These are phyloP conservation scores for Cryptosporidium sp. DNA, from an alignment of 169 alveolate genomes.

Conservation along the genomic window DNA sequence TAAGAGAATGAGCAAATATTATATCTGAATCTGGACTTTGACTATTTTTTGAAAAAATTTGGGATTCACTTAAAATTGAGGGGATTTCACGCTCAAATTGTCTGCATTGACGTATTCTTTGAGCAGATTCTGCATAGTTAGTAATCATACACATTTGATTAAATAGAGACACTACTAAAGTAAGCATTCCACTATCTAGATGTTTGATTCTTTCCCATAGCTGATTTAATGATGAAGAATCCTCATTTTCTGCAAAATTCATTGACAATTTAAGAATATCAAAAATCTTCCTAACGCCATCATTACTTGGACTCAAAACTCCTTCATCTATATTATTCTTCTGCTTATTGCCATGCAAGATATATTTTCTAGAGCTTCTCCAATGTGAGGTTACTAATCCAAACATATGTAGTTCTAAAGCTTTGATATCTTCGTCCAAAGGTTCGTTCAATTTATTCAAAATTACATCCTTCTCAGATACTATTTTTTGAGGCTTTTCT, in stretches of 20 bases:
- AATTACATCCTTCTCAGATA: conserved; percentile 11
- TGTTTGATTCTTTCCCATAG: conserved; percentile 28
- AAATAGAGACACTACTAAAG: conserved; percentile 79
- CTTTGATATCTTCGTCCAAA: conserved; percentile 66
- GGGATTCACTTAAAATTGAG: conserved; percentile 41
- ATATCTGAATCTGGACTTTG: neutral
- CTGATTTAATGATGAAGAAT: conserved; percentile 3
- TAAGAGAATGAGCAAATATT: conserved; percentile 30
- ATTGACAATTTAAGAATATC: conserved; percentile 53
- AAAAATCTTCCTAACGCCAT: conserved; percentile 37
- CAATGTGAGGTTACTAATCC: conserved; percentile 70
- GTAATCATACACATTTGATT: conserved; percentile 81
- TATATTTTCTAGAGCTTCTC: conserved; percentile 44
- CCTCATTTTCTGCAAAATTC: conserved; percentile 54
- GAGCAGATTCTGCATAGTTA: conserved; percentile 83
- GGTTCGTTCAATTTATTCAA: conserved; percentile 53
- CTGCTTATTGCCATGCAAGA: neutral
- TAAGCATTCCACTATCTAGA: conserved; percentile 65
- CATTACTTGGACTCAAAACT: conserved; percentile 15
- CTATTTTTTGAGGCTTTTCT: conserved; percentile 30
- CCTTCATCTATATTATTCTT: neutral
- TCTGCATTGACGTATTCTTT: conserved; percentile 81
- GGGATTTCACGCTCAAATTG: conserved; percentile 77
- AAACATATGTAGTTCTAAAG: conserved; percentile 69
- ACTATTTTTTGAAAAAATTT: too few relatives aligned